Evolutionary conservation across 805 yeast species (phyloP).

Genomic region (Yamadazyma ubonensis): DNA sequence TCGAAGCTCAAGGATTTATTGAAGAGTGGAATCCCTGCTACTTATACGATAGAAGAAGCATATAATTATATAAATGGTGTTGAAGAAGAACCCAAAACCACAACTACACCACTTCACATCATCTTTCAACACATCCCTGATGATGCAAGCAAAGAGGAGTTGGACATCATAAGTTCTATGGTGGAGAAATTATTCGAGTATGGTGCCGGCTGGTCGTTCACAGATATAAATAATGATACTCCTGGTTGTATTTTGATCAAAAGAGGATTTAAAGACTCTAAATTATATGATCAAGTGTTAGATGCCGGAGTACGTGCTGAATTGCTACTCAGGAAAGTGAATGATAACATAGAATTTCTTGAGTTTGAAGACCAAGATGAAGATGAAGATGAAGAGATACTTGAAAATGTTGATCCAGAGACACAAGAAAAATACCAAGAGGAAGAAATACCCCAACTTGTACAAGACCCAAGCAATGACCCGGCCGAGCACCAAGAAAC

Average conservation of each 20-base stretch:
- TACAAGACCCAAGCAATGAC: constrained; percentile 21
- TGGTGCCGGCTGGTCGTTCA: constrained; percentile 91
- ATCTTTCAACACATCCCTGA: constrained; percentile 56
- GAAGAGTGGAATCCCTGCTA: constrained; percentile 72
- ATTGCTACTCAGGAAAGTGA: constrained; percentile 67
- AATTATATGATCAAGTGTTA: constrained; percentile 52
- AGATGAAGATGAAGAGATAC: constrained; percentile 23
- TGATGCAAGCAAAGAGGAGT: constrained; percentile 44
- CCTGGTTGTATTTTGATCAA: constrained; percentile 79
- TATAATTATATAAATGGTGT: constrained; percentile 50
- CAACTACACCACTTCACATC: constrained; percentile 79
- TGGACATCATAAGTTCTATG: constrained; percentile 47
- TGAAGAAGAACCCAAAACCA: constrained; percentile 45
- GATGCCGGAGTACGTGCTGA: constrained; percentile 93
- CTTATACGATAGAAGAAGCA: constrained; percentile 79
- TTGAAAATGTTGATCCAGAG: constrained; percentile 3
- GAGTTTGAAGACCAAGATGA: constrained; percentile 30
- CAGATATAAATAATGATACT: constrained; percentile 69
- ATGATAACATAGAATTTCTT: constrained; percentile 61
- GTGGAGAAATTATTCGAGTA: constrained; percentile 68
- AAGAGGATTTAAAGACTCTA: constrained; percentile 40
- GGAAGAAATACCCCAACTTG: constrained; percentile 4
- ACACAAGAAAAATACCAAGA: constrained; percentile 1
- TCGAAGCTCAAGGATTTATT: constrained; percentile 46
- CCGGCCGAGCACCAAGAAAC: constrained; percentile 66